Percentiles rank a stretch among this genome's conserved stretches.
phyloP scores from a whole-genome alignment of 192 early-diverging fungal genomes.

The Lunasporangiospora selenospora region DNA sequence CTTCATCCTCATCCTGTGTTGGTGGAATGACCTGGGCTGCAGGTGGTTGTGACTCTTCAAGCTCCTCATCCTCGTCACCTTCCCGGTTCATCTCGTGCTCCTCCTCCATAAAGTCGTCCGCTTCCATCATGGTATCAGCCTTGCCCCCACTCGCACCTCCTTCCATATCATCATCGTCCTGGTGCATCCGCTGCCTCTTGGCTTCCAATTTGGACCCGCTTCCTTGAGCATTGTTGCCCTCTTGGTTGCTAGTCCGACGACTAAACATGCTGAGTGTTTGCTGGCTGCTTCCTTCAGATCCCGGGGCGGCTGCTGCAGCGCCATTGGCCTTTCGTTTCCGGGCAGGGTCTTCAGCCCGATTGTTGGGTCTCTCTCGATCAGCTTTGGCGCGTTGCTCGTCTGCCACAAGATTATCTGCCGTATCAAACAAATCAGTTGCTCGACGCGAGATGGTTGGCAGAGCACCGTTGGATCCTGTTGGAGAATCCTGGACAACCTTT shows the following conservation, averaged over 20 bases:
- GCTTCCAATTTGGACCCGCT: conserved; percentile 7
- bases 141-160: too few species aligned
- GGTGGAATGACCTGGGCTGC: conserved; percentile 15
- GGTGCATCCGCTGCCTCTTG: conserved; percentile 11
- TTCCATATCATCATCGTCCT: background rate
- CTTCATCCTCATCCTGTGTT: conserved; percentile 10
- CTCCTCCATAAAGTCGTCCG: conserved; percentile 40
- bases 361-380: conserved; percentile 10
- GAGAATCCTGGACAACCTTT: conserved; percentile 14
- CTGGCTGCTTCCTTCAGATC: conserved; percentile 9
- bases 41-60: conserved; percentile 7
- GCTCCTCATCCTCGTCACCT: conserved; percentile 1
- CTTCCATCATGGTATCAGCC: conserved; percentile 27
- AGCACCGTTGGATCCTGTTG: conserved; percentile 5
- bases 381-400: conserved; percentile 25
- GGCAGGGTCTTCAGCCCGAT: conserved; percentile 18
- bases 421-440: conserved; percentile 40
- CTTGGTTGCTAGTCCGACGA: too few species aligned
- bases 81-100: too few species aligned
- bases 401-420: conserved; percentile 23
- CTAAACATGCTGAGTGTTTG: conserved; percentile 31
- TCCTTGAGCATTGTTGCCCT: background rate
- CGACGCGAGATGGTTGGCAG: conserved; percentile 26
- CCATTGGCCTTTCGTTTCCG: conserved; percentile 40
- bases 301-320: background rate